Evolutionary conservation across 2,329 filamentous ascomycete species (phyloP), one percentile per base, ranked within the genome.

Genomic region (Verticillium zaregamsianum): DNA sequence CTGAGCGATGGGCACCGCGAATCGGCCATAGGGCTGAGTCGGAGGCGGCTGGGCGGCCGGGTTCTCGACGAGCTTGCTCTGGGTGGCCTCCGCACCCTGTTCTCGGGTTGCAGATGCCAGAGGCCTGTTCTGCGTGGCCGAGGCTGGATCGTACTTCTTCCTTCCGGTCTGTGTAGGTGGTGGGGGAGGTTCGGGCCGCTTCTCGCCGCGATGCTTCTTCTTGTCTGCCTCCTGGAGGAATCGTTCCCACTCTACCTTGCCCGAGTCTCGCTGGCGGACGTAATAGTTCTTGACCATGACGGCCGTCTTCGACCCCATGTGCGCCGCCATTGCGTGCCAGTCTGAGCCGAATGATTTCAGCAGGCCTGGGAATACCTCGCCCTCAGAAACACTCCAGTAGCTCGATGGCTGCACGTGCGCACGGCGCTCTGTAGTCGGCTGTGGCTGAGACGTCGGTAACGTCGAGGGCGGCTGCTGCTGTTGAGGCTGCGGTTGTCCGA

Each of bases 321-420:
- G 87, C 59, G 81, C 81, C 49, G 91, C 89, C 74, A 94, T 94
- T 5, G 84, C 85, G 57, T 79, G 79, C 86, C 90, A 95, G 71
- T 95, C 90, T 17, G 89, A 92, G 62, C 91, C 91, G 76, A 92
- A 94, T 60, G 91, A 84, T 58, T 81, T 83, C 56, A 95, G 80
- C 62, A 92, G 81, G 61, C 82, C 84, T 39, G 89, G 87, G 73
- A 95, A 95, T 69, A 93, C 91, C 56, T 83, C 89, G 60, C 89
- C 83, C 75, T 95, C 91, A 1, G 89, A 90, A 25, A 94, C 91
- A 69, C 91, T 94, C 91, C 91, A 95, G 73, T 95, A 95, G 73
- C 91, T 94, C 1, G 90, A 92, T 15, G 89, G 86, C 66, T 88
- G 87, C 61, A 77, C 77, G 25, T 80, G 80, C 11, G 76, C 74